These are phyloP conservation scores for Lablab purpureus DNA, from an alignment of 306 rosid genomes.

Conservation along the genomic window DNA sequence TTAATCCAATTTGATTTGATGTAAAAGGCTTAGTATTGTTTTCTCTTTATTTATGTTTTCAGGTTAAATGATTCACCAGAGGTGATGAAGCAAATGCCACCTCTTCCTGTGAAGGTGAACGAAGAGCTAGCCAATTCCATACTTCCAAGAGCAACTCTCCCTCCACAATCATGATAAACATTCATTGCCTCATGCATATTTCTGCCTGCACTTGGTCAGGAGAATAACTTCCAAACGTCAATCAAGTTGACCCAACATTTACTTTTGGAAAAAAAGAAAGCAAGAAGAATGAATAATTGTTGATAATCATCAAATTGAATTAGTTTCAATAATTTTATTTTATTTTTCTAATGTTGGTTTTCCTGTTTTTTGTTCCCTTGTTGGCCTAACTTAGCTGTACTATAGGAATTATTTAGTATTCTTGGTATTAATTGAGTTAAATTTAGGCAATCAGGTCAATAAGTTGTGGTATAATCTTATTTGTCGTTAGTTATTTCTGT, in stretches of 20 bases:
- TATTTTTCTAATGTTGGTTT: conserved; percentile 40
- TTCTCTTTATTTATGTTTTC: conserved; percentile 21
- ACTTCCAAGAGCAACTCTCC: conserved; percentile 67
- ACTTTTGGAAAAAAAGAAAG: conserved; percentile 33
- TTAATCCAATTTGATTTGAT: conserved; percentile 12
- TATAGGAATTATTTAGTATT: conserved; percentile 59
- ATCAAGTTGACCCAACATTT: conserved; percentile 55
- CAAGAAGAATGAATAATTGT: conserved; percentile 45
- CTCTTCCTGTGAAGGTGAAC: conserved; percentile 88
- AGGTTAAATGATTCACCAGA: conserved; percentile 80
- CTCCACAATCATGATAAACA: conserved; percentile 64
- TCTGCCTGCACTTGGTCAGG: conserved; percentile 41
- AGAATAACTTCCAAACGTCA: conserved; percentile 42
- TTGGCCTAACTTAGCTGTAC: conserved; percentile 51
- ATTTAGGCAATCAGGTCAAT: conserved; percentile 53
- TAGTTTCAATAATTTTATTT: conserved; percentile 41
- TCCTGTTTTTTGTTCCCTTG: conserved; percentile 42
- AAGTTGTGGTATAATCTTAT: conserved; percentile 48
- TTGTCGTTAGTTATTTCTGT: conserved; percentile 39
- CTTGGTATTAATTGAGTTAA: conserved; percentile 48
- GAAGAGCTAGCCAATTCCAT: conserved; percentile 84
- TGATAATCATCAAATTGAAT: conserved; percentile 50
- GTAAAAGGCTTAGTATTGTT: background rate
- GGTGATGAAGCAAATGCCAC: conserved; percentile 98
- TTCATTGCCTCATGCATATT: conserved; percentile 38